Evolutionary conservation across 805 yeast genomes (phyloP), one percentile per base, ranked within the genome.

Genomic region (Grigorovia humatica): DNA sequence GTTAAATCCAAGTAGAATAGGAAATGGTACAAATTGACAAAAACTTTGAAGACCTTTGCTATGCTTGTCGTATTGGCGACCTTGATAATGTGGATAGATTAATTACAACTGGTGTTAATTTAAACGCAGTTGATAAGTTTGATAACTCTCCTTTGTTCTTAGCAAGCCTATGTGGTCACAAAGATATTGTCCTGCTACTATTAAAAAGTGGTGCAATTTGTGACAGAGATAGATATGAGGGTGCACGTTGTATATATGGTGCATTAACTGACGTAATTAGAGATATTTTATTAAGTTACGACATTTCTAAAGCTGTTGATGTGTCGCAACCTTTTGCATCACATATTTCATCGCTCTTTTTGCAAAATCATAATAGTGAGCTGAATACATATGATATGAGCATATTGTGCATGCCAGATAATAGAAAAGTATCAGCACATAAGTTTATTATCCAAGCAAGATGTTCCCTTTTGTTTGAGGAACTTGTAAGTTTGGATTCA

Each of bases 221-320:
- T 64, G 90, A 84, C 64, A 74, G 88, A 59, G 91, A 85, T 61
- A 82, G 89, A n/a, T 81, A 81, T 60, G 86, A 85, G 63, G 93
- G 95, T 2, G 87, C 83, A 12, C 73, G 85, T 45, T 85, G 91
- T 57, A 73, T 85, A 2, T 85, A 86, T 60, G 93, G 90, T 2
- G 93, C 95, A 0, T 66, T 86, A 51, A 86, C 76, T 17, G 88
- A 84, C 60, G 64, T 70, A 4, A 86, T 86, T 29, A 66, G 89
- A 46, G 74, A 76, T 43, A 63, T 83, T 19, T 66, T 86, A 49
- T 60, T 82, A 18, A 72, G 78, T 43, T 81, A 73, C 61, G 89
- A 84, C 61, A 76, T 85, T 45, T 77, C 86, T 6, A 85, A 82
- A 59, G 79, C 82, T 0, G 82, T 82, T 15, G 89, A 85, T 63